These are phyloP conservation scores for Elsinoe perseae DNA, from an alignment of 2,329 filamentous ascomycete species.

Conservation along the genomic window DNA sequence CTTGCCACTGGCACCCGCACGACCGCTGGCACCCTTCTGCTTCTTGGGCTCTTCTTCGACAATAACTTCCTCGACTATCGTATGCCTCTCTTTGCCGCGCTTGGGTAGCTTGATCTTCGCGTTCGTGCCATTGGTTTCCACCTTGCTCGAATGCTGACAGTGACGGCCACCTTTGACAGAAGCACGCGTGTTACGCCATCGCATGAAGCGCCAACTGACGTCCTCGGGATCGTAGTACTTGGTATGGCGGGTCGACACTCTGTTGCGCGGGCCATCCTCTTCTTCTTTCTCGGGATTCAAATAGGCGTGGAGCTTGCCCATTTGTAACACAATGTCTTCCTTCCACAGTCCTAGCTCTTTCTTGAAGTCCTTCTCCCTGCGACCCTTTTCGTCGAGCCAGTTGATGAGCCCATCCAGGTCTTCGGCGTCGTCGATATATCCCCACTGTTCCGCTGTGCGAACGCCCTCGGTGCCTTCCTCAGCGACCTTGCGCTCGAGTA, in stretches of 20 bases:
- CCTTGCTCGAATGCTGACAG: neutral
- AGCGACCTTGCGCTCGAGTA: constrained; percentile 71
- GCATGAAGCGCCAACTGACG: constrained; percentile 46
- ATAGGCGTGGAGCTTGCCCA: constrained; percentile 63
- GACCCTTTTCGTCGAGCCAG: constrained; percentile 82
- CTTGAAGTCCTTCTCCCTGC: constrained; percentile 76
- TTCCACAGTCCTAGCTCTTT: constrained; percentile 77
- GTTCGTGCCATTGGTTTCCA: neutral
- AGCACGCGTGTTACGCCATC: constrained; percentile 59
- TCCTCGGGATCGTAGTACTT: constrained; percentile 48
- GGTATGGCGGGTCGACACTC: constrained; percentile 58
- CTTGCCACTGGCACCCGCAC: neutral
- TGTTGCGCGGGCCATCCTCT: constrained; percentile 38
- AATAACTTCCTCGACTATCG: neutral
- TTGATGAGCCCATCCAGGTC: constrained; percentile 69
- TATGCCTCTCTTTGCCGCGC: neutral
- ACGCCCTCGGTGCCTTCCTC: constrained; percentile 82
- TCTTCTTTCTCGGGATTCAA: constrained; percentile 41
- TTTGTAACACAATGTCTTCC: constrained; percentile 67
- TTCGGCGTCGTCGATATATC: constrained; percentile 75
- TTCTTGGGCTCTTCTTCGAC: neutral
- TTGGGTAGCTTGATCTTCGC: neutral
- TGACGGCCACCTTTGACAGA: constrained; percentile 25
- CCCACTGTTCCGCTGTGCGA: constrained; percentile 74
- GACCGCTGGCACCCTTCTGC: neutral